These are phyloP conservation scores for Eimeria acervulina DNA, from an alignment of 169 alveolate genomes.

Conservation along the genomic window DNA sequence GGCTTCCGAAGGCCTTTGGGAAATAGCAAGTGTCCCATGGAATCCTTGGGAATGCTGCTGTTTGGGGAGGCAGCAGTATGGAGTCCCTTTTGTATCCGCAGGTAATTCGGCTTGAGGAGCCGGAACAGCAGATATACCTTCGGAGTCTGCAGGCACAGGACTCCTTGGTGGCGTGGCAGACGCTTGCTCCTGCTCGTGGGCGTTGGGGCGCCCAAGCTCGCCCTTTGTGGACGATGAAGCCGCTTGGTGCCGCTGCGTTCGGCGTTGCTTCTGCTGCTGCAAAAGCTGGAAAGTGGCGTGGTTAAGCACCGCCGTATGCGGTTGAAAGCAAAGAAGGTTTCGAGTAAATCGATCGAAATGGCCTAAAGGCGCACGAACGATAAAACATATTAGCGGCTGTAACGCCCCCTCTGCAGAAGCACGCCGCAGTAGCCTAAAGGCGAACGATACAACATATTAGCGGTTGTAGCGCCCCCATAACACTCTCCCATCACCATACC, in stretches of 20 bases:
- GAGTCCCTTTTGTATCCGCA: not conserved
- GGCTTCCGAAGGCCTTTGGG: not conserved
- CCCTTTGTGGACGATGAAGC: not conserved
- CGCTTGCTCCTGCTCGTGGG: not conserved
- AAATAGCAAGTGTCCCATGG: not conserved
- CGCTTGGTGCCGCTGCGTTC: constrained; percentile 39
- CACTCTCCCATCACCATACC: too few relatives aligned
- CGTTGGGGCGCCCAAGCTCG: not conserved
- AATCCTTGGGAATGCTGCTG: not conserved
- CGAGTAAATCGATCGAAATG: constrained; percentile 59
- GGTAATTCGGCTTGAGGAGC: not conserved
- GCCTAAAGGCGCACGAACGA: not conserved
- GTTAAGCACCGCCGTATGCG: constrained; percentile 61
- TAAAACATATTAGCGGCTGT: not conserved
- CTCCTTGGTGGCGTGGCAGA: not conserved
- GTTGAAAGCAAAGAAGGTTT: constrained; percentile 60
- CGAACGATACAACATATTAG: too few relatives aligned
- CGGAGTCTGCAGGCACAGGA: not conserved
- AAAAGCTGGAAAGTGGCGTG: constrained; percentile 27
- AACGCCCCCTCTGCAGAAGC: too few relatives aligned
- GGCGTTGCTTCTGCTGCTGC: constrained; percentile 60
- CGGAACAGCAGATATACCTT: not conserved
- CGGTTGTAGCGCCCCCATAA: too few relatives aligned
- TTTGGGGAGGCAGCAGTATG: not conserved
- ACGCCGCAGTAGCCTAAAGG: not conserved